Evolutionary conservation across 208 protist species (phyloP).

Genomic region (Leptomonas pyrrhocoris): DNA sequence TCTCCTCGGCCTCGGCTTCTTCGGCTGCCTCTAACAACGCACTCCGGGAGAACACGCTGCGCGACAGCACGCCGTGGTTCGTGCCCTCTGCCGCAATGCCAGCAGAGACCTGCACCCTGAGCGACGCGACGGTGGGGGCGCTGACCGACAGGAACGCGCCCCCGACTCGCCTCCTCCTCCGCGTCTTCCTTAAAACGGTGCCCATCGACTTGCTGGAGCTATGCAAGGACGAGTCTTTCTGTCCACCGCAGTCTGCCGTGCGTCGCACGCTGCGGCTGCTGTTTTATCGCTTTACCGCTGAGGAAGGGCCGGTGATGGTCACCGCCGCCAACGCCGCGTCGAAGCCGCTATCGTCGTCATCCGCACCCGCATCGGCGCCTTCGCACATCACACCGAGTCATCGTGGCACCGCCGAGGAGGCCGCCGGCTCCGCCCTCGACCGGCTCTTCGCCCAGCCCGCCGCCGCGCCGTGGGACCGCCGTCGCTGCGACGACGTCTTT

Average conservation of each 20-base stretch:
- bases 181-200: slow-evolving; percentile 67
- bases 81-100: slow-evolving; percentile 8
- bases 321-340: not conserved
- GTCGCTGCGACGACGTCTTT: slow-evolving; percentile 24
- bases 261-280: slow-evolving; percentile 48
- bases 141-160: not conserved
- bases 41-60: slow-evolving; percentile 10
- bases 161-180: slow-evolving; percentile 34
- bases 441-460: slow-evolving; percentile 26
- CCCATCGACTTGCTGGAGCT: slow-evolving; percentile 47
- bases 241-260: slow-evolving; percentile 43
- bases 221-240: slow-evolving; percentile 40
- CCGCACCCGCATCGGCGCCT: not conserved
- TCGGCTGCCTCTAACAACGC: not conserved
- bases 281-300: slow-evolving; percentile 34
- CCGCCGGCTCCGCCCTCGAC: slow-evolving; percentile 7
- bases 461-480: slow-evolving; percentile 26
- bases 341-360: not conserved
- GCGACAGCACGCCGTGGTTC: slow-evolving; percentile 20
- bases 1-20: slow-evolving; percentile 4
- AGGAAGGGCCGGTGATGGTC: slow-evolving; percentile 18
- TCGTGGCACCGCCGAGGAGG: slow-evolving; percentile 16
- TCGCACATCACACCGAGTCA: slow-evolving; percentile 9
- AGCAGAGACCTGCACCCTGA: slow-evolving; percentile 1
- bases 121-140: not conserved